Base-by-base conservation (phyloP, 192 early-diverging fungal genomes). In the Jimgerdemannia lactiflua region DNA sequence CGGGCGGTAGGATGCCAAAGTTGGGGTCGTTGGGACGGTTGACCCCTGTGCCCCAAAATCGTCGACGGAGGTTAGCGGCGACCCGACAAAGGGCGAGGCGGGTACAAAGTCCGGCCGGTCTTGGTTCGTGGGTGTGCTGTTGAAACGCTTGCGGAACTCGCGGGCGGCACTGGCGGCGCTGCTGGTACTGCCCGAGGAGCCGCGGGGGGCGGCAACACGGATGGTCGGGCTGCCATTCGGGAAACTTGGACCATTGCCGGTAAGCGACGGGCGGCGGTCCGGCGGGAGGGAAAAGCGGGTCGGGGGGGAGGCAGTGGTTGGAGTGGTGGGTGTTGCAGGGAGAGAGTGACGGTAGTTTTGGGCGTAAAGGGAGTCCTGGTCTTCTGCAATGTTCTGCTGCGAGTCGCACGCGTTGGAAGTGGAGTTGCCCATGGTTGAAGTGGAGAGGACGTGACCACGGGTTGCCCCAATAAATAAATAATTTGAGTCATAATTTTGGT, bases 51-150 rank as follows among this genome's bases (percentile, higher is more conserved):
- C 49, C 0, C 49, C 49, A 59, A 59, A 59, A 2, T 59, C 72
- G 54, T 73, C 72, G 29, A 66, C 18, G 42, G 29, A 65, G 3
- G 72, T 67, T 7, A 73, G 72, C 10, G 72, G 72, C 0, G 72
- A 73, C 4, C 72, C 72, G 7, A 73, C 72, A 64, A 73, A 73
- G 3, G 72, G 72, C 11, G 72, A 73, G 63, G 49, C 49, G 49
- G 49, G 14, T 59, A 59, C 49, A 59, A 1, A 59, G 49, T 59
- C 49, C 14, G 49, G 14, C 14, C 49, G 49, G 29, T 29, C 29
- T 2, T 59, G 49, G 14, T 59, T 14, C 8, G 49, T 14, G 49
- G 14, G 6, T 6, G 49, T 10, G 49, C 49, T 14, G 14, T 59
- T 59, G 49, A 59, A 59, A 14, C 49, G 49, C 49, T 59, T 59